Conservation (phyloP, 1,139 yeast species). For the Blastobotrys aristatus region DNA sequence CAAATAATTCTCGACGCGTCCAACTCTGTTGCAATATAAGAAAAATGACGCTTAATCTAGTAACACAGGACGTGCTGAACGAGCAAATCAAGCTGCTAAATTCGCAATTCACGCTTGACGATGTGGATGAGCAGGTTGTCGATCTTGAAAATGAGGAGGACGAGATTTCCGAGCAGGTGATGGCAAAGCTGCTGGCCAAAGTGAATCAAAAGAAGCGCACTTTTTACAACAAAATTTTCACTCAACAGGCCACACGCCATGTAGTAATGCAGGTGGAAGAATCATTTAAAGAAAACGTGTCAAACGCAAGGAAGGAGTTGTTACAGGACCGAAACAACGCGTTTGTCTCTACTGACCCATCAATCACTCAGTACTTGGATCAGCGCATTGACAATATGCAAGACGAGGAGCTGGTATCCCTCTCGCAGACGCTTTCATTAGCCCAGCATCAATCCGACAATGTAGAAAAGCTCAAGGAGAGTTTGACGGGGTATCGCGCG, state of each 20-base stretch:
- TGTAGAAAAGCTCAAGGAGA: not conserved
- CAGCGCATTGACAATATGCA: conserved; percentile 3
- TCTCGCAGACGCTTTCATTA: not conserved
- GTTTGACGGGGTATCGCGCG: conserved; percentile 2
- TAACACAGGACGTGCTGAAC: conserved; percentile 18
- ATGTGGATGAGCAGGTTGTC: conserved; percentile 11
- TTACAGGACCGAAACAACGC: conserved; percentile 8
- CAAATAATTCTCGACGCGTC: not conserved
- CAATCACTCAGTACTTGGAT: conserved; percentile 7
- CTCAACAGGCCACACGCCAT: conserved; percentile 22
- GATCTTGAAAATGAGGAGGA: conserved; percentile 10
- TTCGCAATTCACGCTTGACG: conserved; percentile 11
- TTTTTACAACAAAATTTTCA: conserved; percentile 19
- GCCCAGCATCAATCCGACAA: conserved; percentile 1
- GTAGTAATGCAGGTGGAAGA: conserved; percentile 20
- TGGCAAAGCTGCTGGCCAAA: conserved; percentile 17
- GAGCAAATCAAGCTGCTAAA: conserved; percentile 19
- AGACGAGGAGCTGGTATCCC: conserved; percentile 8
- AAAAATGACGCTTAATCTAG: conserved; percentile 3
- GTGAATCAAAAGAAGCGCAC: conserved; percentile 17
- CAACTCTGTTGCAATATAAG: not conserved
- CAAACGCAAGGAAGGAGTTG: conserved; percentile 10
- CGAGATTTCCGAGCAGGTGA: conserved; percentile 3
- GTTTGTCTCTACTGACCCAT: conserved; percentile 14
- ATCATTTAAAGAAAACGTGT: conserved; percentile 9